phyloP scores from a whole-genome alignment of 2,329 filamentous ascomycete species.

The Seiridium cupressi region DNA sequence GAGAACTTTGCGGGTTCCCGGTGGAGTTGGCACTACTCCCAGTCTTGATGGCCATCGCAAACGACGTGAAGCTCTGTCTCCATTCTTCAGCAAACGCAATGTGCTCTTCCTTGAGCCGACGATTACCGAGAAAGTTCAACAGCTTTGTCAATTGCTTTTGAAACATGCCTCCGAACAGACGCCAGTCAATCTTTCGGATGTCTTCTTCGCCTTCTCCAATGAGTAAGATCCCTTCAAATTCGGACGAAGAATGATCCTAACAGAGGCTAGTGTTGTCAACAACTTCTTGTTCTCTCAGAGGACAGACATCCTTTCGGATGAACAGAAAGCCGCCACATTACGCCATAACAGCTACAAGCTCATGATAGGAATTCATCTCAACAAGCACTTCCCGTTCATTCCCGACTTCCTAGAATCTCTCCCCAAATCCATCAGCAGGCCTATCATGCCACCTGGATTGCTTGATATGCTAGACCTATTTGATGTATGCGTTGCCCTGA shows the following conservation, averaged over 20 bases:
- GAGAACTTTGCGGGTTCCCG: background rate
- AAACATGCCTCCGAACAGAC: background rate
- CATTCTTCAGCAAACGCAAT: slow-evolving; percentile 21
- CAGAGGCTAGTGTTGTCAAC: slow-evolving; percentile 18
- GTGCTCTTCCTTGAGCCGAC: background rate
- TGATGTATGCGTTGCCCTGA: slow-evolving; percentile 20
- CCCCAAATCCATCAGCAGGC: slow-evolving; percentile 20
- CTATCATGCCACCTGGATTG: slow-evolving; percentile 22
- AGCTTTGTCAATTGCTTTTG: background rate
- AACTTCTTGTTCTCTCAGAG: slow-evolving; percentile 21
- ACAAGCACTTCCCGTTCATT: slow-evolving; percentile 23
- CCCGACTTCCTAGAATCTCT: slow-evolving; percentile 21
- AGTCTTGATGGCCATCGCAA: slow-evolving; percentile 11
- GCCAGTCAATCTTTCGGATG: slow-evolving; percentile 19
- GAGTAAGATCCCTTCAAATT: slow-evolving; percentile 15
- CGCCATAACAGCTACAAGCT: slow-evolving; percentile 21
- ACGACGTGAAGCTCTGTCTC: slow-evolving; percentile 16
- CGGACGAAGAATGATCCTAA: background rate
- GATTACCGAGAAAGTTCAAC: background rate
- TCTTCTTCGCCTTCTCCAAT: slow-evolving; percentile 21
- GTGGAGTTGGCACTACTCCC: slow-evolving; percentile 18
- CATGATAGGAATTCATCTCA: slow-evolving; percentile 19
- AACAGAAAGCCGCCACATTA: slow-evolving; percentile 21
- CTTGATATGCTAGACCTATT: slow-evolving; percentile 22
- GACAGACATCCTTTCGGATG: slow-evolving; percentile 21